Conservation (phyloP, 75 land plant species). For the Selaginella moellendorffii region DNA sequence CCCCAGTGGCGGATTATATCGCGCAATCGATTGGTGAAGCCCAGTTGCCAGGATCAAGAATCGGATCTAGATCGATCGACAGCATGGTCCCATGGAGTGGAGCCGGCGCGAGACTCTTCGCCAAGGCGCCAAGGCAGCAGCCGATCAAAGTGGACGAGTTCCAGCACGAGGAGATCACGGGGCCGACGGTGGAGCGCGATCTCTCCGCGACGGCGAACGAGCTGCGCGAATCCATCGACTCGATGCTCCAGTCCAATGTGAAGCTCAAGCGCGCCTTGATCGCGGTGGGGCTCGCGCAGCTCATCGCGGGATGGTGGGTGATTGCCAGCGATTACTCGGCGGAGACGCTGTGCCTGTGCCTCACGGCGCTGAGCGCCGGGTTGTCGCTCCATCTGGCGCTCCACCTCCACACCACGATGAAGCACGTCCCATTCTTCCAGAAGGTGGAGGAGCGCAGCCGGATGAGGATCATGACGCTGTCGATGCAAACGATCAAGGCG, state of each 20-base stretch:
- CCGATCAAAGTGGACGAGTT: constrained; percentile 35
- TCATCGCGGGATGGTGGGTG: neutral
- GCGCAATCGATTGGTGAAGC: too few species aligned
- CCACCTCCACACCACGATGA: constrained; percentile 31
- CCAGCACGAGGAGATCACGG: constrained; percentile 75
- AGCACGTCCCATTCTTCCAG: constrained; percentile 60
- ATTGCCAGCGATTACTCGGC: neutral
- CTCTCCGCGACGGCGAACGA: constrained; percentile 62
- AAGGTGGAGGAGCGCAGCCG: constrained; percentile 84
- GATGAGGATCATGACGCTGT: constrained; percentile 62
- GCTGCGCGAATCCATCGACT: constrained; percentile 31
- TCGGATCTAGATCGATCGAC: too few species aligned
- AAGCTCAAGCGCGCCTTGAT: constrained; percentile 22
- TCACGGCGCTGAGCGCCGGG: constrained; percentile 16
- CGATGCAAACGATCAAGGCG: constrained; percentile 42
- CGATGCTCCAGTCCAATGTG: constrained; percentile 10
- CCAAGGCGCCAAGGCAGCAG: too few species aligned
- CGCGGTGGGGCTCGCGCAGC: constrained; percentile 27
- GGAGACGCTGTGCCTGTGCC: neutral
- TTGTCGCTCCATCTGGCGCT: constrained; percentile 39
- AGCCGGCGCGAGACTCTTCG: too few species aligned
- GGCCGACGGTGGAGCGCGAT: constrained; percentile 91
- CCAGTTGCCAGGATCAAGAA: too few species aligned
- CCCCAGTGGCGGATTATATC: too few species aligned
- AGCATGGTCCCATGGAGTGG: too few species aligned